Evolutionary conservation across 768 basidiomycete species (phyloP), one percentile per base, ranked within the genome.

Genomic region (Lactarius sp.): DNA sequence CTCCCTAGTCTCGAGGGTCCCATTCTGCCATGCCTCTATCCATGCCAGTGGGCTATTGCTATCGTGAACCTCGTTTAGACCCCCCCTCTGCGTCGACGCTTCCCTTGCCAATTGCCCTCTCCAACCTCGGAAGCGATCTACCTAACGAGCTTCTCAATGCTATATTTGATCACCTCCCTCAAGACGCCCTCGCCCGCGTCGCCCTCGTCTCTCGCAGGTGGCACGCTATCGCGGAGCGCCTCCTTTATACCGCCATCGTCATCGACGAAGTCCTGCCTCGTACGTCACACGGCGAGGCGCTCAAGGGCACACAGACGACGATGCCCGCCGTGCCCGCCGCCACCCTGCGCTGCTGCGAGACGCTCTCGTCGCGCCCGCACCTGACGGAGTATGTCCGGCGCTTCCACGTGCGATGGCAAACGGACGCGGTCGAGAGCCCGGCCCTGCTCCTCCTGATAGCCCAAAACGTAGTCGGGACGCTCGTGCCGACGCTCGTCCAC

Each of bases 141-240:
- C 84, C 85, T 14, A 85, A 83, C 73, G 85, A 86, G 73, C 81
- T 79, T 22, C 79, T 85, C 62, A 69, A 70, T 50, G 73, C 77
- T 59, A 81, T 85, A 62, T 80, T 85, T 68, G 70, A 70, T 20
- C 58, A 70, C 58, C 72, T 77, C 54, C 58, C 69, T 7, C 69
- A 66, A 1, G 55, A 59, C 34, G 70, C 72, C 7, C 80, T 86
- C 61, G 73, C 76, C 44, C 66, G 71, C 56, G 68, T 81, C 61
- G 68, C 81, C 31, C 73, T 76, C 61, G 79, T 82, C 58, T 84
- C 80, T n/a, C 76, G 70, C 52, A 70, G 64, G 57, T 77, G 70
- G 69, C 71, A 64, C 59, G 80, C 77, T 39, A 79, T 85, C 42
- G 84, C 83, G 2, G 85, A 86, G 71, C 81, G 81, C 60, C 69